Evolutionary conservation across 257 asterid species (phyloP), one percentile per base, ranked within the genome.

Genomic region (Euphrasia confusa): DNA sequence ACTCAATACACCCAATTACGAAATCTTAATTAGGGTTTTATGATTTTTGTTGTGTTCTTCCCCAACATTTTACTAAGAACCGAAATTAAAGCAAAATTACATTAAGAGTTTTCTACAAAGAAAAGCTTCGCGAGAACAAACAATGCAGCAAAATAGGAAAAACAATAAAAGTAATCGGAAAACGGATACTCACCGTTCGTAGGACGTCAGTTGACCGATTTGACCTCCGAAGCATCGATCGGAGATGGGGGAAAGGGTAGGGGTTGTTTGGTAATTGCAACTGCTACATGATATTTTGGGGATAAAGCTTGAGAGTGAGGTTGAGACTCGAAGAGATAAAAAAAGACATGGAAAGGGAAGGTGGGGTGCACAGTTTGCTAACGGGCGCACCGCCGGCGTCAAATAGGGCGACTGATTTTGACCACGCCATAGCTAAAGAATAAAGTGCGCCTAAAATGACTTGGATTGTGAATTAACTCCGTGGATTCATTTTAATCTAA

Each of bases 311-410:
- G 47, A 12, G 39, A 15, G 58, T 68, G 71, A 68, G 69, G 69
- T 39, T 27, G 13, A 50, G 68, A 54, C 24, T 21, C 24, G 24
- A 21, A 21, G 24, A 68, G 67, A 53, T 45, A 45, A 30, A 37
- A 42, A 35, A 45, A 30, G 26, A 21, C 5, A 33, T 54, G 10
- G 58, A 37, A 33, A 70, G 73, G 58, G 52, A 60, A 48, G 71
- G 58, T 13, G 14, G 30, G 73, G 79, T 72, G 73, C 76, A 63
- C 75, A 71, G 44, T 65, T 70, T 57, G 69, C 55, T 74, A 78
- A 66, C 63, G 59, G 73, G 69, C 65, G 75, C 79, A 72, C 64
- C 66, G 61, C 69, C 69, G 64, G 87, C 79, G 76, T 73, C 70
- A 63, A 72, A 69, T 83, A 74, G 76, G 49, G 61, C n/a, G 50